Evolutionary conservation across 2,329 filamentous ascomycete species (phyloP), one percentile per base, ranked within the genome.

Genomic region (Cladophialophora psammophila): DNA sequence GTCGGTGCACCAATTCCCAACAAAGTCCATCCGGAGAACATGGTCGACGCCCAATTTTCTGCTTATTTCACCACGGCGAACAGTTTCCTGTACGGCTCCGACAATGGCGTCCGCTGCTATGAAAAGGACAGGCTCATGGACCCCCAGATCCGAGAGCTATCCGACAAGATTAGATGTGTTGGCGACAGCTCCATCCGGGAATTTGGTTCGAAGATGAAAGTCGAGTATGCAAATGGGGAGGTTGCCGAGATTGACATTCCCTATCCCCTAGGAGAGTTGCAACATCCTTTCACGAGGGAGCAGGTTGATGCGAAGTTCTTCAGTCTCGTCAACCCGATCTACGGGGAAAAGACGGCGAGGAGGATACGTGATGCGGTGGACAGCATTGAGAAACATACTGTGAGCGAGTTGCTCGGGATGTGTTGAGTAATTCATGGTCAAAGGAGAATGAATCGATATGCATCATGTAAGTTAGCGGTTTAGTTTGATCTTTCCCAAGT

Each of bases 41-140:
- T 73, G 60, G 76, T 78, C 53, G 77, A 78, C 62, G 77, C 76
- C 2, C 76, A 78, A 60, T 78, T 78, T 64, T 75, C 73, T 10
- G 76, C 73, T 1, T 78, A 77, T 60, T 79, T 76, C 63, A 76
- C 78, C 38, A 72, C 74, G 1, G 75, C 76, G 3, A 65, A 70
- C 38, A 64, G 63, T 9, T 72, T 69, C 54, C 60, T 73, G 50
- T 72, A 69, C 45, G 70, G 70, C 5, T 66, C 63, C 5, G 64
- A 65, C 36, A 58, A 63, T 18, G 68, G 63, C 15, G 65, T 70
- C 26, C 48, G 52, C 12, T 65, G 63, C n/a, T 70, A 70, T 18
- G 65, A 68, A 26, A 20, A 61, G 32, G 63, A 68, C 10, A 15
- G 70, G 31, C 60, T 73, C 15, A 12, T 34, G 7, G 67, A 73